phyloP scores from a whole-genome alignment of 2,329 filamentous ascomycete species.

The Lomentospora prolificans region DNA sequence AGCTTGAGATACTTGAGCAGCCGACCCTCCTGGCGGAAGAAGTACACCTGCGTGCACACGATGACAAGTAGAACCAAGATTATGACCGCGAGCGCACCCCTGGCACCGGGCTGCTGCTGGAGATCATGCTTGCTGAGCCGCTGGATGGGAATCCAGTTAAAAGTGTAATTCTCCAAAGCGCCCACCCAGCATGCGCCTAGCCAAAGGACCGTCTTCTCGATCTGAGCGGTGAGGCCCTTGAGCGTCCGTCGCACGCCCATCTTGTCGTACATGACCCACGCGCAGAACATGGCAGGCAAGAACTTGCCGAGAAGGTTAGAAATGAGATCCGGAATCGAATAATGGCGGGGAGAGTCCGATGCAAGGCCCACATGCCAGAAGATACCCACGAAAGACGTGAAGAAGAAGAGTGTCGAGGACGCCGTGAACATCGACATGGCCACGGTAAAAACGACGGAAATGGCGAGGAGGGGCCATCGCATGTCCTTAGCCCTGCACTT shows the following conservation, averaged over 20 bases:
- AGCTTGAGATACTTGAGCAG: constrained; percentile 68
- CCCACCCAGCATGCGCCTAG: constrained; percentile 86
- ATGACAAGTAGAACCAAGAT: constrained; percentile 60
- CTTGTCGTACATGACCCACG: constrained; percentile 78
- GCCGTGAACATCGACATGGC: constrained; percentile 74
- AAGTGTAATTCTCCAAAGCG: constrained; percentile 87
- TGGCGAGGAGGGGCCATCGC: constrained; percentile 72
- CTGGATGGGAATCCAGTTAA: constrained; percentile 87
- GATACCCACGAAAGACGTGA: constrained; percentile 67
- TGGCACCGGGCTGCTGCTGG: constrained; percentile 77
- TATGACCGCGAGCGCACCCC: constrained; percentile 70
- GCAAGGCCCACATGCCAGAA: constrained; percentile 89
- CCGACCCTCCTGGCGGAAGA: constrained; percentile 75
- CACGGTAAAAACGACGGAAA: constrained; percentile 71
- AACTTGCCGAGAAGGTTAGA: constrained; percentile 73
- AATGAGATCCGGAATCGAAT: constrained; percentile 59
- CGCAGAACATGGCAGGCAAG: constrained; percentile 77
- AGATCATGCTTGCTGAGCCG: constrained; percentile 88
- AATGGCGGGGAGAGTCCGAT: constrained; percentile 69
- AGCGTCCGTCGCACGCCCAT: constrained; percentile 68
- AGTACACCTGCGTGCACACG: constrained; percentile 68
- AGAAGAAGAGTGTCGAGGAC: constrained; percentile 74
- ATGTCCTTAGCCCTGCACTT: constrained; percentile 64
- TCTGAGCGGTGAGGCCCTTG: constrained; percentile 62
- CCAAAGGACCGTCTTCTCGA: constrained; percentile 88